These are phyloP conservation scores for Coemansia sp. DNA, from an alignment of 192 early-diverging fungal species.

Conservation along the genomic window DNA sequence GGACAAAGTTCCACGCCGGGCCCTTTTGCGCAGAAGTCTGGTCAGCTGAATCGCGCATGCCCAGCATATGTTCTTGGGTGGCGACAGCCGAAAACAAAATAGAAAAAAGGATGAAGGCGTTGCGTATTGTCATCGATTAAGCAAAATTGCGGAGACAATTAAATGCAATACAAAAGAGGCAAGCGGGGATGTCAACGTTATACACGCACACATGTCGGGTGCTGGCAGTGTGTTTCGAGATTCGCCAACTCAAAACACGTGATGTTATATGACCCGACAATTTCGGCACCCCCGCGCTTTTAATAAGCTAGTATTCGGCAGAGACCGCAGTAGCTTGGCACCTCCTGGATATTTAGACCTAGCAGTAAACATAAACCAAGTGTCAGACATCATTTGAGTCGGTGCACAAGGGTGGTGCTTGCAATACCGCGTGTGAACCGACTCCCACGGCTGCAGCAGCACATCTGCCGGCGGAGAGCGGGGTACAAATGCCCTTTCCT, in stretches of 20 bases:
- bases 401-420: background rate
- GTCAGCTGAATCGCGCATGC: background rate
- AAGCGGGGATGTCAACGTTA: background rate
- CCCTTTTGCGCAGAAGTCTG: background rate
- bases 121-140: background rate
- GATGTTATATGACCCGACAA: background rate
- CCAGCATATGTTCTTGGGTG: background rate
- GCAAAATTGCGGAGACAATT: slow-evolving; percentile 1
- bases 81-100: no score
- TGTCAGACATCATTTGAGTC: background rate
- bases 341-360: background rate
- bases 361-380: slow-evolving; percentile 5
- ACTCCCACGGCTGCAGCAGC: background rate
- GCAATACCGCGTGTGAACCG: background rate
- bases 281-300: background rate
- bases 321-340: background rate
- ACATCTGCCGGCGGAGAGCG: background rate
- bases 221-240: no score
- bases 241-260: no score
- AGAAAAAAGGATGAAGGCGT: no score
- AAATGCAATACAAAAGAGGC: background rate
- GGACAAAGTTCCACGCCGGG: background rate
- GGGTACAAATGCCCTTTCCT: background rate
- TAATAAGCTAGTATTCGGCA: background rate
- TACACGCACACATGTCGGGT: background rate